Conservation (phyloP, 805 yeast genomes). For the Priceomyces castillae region DNA sequence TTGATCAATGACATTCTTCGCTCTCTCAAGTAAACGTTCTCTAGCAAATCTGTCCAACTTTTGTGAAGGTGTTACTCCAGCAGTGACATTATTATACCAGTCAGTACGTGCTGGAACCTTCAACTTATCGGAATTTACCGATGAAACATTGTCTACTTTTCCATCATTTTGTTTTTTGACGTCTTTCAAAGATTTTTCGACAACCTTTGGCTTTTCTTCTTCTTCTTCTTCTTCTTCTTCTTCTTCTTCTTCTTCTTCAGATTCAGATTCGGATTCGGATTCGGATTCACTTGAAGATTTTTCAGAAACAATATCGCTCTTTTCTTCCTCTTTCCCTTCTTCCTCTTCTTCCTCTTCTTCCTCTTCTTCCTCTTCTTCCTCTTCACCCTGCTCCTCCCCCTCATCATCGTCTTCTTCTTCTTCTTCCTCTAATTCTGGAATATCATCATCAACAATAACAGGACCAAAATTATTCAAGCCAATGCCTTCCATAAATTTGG, state of each 20-base stretch:
- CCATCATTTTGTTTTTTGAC: conserved; percentile 16
- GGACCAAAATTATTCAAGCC: conserved; percentile 52
- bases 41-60: conserved; percentile 53
- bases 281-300: too few species aligned
- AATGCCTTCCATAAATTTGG: conserved; percentile 60
- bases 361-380: conserved; percentile 30
- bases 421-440: conserved; percentile 22
- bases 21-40: conserved; percentile 61
- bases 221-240: conserved; percentile 11
- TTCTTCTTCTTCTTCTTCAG: conserved; percentile 13
- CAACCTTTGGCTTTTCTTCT: conserved; percentile 8
- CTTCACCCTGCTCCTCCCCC: conserved; percentile 33
- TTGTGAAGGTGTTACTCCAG: conserved; percentile 23
- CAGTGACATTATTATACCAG: conserved; percentile 63
- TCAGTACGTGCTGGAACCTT: conserved; percentile 60
- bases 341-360: conserved; percentile 25
- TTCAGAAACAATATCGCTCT: too few species aligned
- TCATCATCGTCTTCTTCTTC: conserved; percentile 40
- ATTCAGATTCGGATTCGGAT: conserved; percentile 8
- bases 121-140: conserved; percentile 57
- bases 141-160: conserved; percentile 36
- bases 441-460: conserved; percentile 27
- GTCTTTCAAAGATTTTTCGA: conserved; percentile 21
- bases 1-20: conserved; percentile 58
- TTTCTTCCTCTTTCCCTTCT: conserved; percentile 17